Conservation (phyloP, 2,329 filamentous ascomycete genomes). For the Hypomyces perniciosus region DNA sequence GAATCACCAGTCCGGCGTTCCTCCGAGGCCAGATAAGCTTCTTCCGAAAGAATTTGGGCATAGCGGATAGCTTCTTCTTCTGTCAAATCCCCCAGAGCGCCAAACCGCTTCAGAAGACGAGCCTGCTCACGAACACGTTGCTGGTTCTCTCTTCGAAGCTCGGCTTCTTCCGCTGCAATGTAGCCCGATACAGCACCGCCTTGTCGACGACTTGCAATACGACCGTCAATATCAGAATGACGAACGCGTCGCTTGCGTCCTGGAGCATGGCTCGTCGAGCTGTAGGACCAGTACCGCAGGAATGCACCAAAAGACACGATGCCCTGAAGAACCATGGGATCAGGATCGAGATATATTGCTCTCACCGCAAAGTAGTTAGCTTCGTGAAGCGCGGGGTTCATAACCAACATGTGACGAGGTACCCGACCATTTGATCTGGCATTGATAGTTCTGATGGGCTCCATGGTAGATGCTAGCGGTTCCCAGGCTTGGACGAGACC, state of each 20-base stretch:
- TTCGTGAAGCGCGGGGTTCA: conserved; percentile 54
- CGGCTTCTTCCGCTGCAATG: conserved; percentile 78
- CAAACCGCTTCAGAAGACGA: conserved; percentile 72
- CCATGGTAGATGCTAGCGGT: conserved; percentile 71
- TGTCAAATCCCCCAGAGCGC: conserved; percentile 56
- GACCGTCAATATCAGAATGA: conserved; percentile 52
- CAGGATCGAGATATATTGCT: conserved; percentile 79
- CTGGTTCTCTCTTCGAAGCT: conserved; percentile 68
- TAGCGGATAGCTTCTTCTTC: conserved; percentile 62
- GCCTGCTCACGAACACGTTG: conserved; percentile 61
- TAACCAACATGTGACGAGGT: conserved; percentile 60
- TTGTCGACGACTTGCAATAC: conserved; percentile 44
- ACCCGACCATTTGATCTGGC: conserved; percentile 77
- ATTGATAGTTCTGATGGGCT: conserved; percentile 80
- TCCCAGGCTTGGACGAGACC: conserved; percentile 97
- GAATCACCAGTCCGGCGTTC: conserved; percentile 49
- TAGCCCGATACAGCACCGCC: conserved; percentile 70
- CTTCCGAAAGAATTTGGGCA: conserved; percentile 60
- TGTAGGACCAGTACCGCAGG: conserved; percentile 90
- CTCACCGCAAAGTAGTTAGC: conserved; percentile 77
- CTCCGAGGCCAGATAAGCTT: conserved; percentile 52
- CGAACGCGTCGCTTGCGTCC: conserved; percentile 74
- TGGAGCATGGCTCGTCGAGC: conserved; percentile 69
- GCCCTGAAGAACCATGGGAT: conserved; percentile 77
- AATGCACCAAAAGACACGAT: conserved; percentile 82